Percentiles rank a stretch among this genome's conserved stretches.
Evolutionary conservation across 2,329 filamentous ascomycete species (phyloP).

Genomic region (Colletotrichum shisoi): DNA sequence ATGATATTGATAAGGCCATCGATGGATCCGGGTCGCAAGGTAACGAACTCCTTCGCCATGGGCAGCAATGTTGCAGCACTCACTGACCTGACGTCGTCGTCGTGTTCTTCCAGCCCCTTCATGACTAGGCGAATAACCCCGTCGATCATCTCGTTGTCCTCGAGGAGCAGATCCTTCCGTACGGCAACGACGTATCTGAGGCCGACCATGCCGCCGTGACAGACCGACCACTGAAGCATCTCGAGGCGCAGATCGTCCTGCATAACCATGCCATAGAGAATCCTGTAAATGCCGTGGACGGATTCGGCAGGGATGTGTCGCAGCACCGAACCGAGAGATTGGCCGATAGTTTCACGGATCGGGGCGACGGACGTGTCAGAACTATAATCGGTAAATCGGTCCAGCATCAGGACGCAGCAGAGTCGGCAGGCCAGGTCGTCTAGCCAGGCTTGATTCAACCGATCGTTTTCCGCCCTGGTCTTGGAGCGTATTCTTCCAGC

Average conservation of each 20-base stretch:
- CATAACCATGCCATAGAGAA: constrained; percentile 90
- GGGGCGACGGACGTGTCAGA: constrained; percentile 97
- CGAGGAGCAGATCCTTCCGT: constrained; percentile 86
- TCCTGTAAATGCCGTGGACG: constrained; percentile 83
- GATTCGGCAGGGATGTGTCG: constrained; percentile 81
- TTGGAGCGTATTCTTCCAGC: constrained; percentile 81
- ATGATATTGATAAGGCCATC: constrained; percentile 90
- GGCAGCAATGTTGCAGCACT: constrained; percentile 97
- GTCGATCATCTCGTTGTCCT: constrained; percentile 86
- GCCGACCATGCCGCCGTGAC: constrained; percentile 97
- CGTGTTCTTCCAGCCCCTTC: constrained; percentile 87
- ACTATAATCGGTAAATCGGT: constrained; percentile 96
- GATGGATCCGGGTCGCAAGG: constrained; percentile 78
- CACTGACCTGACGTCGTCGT: constrained; percentile 96
- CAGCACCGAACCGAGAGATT: constrained; percentile 87
- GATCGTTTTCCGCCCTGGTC: constrained; percentile 76
- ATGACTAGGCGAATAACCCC: constrained; percentile 92
- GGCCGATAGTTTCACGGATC: constrained; percentile 92
- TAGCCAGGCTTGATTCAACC: constrained; percentile 83
- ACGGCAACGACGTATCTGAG: constrained; percentile 94
- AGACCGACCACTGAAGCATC: constrained; percentile 87
- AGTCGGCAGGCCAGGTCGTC: constrained; percentile 95
- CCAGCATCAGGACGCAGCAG: constrained; percentile 95
- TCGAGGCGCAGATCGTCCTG: constrained; percentile 80
- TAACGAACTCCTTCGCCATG: constrained; percentile 93